These are phyloP conservation scores for Metarhizium sp. DNA, from an alignment of 2,329 filamentous ascomycete genomes.

Conservation along the genomic window DNA sequence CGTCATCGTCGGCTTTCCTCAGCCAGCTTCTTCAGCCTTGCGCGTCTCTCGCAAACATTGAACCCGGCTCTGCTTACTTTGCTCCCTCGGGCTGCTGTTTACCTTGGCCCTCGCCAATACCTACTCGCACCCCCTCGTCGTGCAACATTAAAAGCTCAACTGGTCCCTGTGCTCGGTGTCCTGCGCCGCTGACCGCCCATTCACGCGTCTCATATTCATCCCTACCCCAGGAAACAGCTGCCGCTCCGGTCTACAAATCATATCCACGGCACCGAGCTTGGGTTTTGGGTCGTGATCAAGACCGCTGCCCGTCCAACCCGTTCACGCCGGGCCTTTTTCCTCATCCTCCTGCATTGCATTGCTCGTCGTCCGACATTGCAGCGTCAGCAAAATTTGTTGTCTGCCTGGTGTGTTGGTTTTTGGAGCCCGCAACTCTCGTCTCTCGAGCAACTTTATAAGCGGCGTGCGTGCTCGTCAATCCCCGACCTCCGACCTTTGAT, in stretches of 20 bases:
- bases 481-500: not conserved
- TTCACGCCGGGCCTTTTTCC: not conserved
- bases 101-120: not conserved
- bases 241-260: not conserved
- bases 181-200: slow-evolving; percentile 3
- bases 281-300: not conserved
- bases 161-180: not conserved
- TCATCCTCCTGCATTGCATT: slow-evolving; percentile 8
- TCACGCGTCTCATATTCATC: not conserved
- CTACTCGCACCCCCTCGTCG: not conserved
- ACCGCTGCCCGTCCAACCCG: not conserved
- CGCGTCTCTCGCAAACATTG: not conserved
- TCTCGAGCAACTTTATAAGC: not conserved
- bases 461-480: not conserved
- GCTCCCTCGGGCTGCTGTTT: not conserved
- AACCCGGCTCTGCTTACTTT: not conserved
- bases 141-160: not conserved
- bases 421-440: not conserved
- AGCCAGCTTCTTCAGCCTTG: not conserved
- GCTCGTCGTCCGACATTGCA: slow-evolving; percentile 31
- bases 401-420: not conserved
- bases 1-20: not conserved
- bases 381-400: not conserved
- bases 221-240: not conserved
- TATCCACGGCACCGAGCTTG: not conserved